Conservation (phyloP, 495 filamentous ascomycete genomes). For the Ramalina intermedia region DNA sequence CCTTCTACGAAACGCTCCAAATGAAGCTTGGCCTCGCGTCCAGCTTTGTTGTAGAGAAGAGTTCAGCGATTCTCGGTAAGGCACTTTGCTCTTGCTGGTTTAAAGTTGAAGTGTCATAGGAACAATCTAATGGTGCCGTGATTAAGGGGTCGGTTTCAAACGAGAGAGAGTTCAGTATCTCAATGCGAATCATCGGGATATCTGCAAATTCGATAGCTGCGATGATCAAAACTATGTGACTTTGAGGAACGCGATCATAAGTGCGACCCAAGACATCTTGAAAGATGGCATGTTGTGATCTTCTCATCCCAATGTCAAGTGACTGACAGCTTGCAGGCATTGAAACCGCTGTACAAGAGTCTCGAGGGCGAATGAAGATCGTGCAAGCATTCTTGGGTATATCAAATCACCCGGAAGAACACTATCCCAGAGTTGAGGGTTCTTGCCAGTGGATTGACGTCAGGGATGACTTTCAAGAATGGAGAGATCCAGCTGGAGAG, state of each 20-base stretch:
- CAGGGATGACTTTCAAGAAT: background rate
- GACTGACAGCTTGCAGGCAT: background rate
- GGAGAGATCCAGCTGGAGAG: background rate
- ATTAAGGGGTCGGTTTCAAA: conserved; percentile 18
- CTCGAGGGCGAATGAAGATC: background rate
- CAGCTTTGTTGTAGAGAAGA: conserved; percentile 23
- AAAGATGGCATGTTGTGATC: background rate
- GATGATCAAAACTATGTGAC: conserved; percentile 26
- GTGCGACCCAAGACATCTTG: background rate
- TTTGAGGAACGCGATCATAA: conserved; percentile 22
- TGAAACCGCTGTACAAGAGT: background rate
- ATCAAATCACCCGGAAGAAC: background rate
- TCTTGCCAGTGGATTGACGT: conserved; percentile 1
- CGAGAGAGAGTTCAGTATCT: conserved; percentile 24
- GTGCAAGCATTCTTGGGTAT: too few relatives aligned
- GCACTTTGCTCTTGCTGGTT: conserved; percentile 1
- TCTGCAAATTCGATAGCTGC: conserved; percentile 30
- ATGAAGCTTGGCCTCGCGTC: background rate
- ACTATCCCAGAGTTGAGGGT: background rate
- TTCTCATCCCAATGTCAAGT: background rate
- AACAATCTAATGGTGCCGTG: background rate
- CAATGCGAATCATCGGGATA: conserved; percentile 28
- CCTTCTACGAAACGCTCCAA: conserved; percentile 26
- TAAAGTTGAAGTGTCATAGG: conserved; percentile 19
- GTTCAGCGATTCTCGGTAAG: conserved; percentile 29